Evolutionary conservation across 2,329 filamentous ascomycete genomes (phyloP), one percentile per base, ranked within the genome.

Genomic region (Fusarium algeriense): DNA sequence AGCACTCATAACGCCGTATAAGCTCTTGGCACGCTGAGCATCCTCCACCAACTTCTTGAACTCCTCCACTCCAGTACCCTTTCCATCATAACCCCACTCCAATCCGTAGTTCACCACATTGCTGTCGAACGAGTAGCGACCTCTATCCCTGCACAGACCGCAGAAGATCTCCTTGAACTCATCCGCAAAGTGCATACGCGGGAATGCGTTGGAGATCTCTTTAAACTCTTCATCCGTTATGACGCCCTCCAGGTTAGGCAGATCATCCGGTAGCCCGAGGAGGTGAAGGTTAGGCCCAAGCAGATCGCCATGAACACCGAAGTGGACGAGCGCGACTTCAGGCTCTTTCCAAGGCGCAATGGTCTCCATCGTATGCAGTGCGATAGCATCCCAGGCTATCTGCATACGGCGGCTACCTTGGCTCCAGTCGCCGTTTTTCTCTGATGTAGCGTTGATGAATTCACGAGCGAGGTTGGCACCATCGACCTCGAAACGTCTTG

Each of bases 221-320:
- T 2, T 23, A 2, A 34, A 49, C 14, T 34, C 30, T 7, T 34
- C 46, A 9, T 49, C 46, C 5, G n/a, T 23, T 49, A 49, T 49
- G 3, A 13, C 30, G 3, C 46, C n/a, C 0, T 49, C 14, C 2
- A 23, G 13, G 7, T 49, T 10, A 12, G 14, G n/a, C 0, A 23
- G 14, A 0, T 49, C 30, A 7, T 13, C 11, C 5, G 30, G 30
- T 13, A 49, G 5, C 15, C 46, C n/a, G 1, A 19, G 30, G 3
- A 34, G 30, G 5, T 49, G 46, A 13, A 34, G 4, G 2, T 49
- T 34, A 0, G 30, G 46, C 3, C 46, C 30, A 7, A 19, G 14
- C 6, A 49, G 30, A 17, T 49, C n/a, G 0, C 30, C 46, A 17
- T 34, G 46, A 2, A 34, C 14, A 0, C 46, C 14, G 0, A 34